Evolutionary conservation across 1,284 basidiomycete species (phyloP), one percentile per base, ranked within the genome.

Genomic region (Papiliotrema nemorosa): DNA sequence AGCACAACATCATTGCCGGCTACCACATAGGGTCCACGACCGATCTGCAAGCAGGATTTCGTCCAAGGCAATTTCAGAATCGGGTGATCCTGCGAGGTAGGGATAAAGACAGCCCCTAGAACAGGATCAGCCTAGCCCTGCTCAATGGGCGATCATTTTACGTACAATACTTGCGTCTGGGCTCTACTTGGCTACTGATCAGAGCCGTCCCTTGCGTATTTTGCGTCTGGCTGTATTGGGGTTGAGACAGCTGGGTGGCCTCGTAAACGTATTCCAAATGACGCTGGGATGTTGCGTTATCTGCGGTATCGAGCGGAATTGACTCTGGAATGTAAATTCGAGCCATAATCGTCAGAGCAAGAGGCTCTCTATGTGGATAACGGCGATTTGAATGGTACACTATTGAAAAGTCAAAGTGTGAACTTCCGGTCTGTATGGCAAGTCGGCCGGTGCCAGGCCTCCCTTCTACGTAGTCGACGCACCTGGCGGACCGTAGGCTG

Each of bases 21-120:
- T 14, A 59, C 31, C 10, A 46, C 49, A 10, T 53, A 52, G 0
- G 60, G 58, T 16, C 70, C 71, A 25, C 73, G 64, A 16, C 73
- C 73, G 24, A 75, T 63, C 47, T 71, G 70, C 21, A 71, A 47
- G 14, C 49, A 48, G 0, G 66, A 48, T 24, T 62, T 60, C 10
- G 53, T 55, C 73, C 73, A 75, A n/a, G 69, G 67, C 14, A 74
- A 58, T 50, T 75, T 75, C 24, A 75, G 54, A 26, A 72, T 71
- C 12, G 58, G 52, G 35, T 70, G 68, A 0, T 55, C 44, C 12
- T 66, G 40, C 42, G 69, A 69, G 21, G 64, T 70, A 2, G 73
- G 69, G 24, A 73, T 73, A 47, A 75, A 64, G n/a, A 72, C 54
- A 13, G 73, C 73, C 72, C 72, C 73, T n/a, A n/a, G n/a, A n/a